Conservation (phyloP, 169 alveolate genomes). For the Cryptosporidium meleagridis region DNA sequence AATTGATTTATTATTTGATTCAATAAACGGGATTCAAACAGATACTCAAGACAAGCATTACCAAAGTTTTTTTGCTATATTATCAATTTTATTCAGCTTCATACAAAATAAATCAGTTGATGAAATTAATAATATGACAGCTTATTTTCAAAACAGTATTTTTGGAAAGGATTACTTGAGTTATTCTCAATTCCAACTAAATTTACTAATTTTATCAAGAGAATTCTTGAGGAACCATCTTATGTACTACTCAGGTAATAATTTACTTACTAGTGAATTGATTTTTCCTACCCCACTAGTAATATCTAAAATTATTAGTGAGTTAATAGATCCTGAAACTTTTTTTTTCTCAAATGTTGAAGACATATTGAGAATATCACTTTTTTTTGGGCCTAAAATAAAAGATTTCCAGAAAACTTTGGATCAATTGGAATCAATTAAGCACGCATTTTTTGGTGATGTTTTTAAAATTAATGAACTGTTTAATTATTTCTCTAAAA, state of each 20-base stretch:
- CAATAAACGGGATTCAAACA: background rate
- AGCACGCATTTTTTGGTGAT: slow-evolving; percentile 13
- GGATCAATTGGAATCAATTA: background rate
- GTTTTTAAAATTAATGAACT: slow-evolving; percentile 6
- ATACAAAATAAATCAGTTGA: background rate
- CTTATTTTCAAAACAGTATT: background rate
- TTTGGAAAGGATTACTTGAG: background rate
- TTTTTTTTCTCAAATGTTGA: background rate
- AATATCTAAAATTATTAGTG: background rate
- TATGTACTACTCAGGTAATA: background rate
- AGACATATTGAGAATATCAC: slow-evolving; percentile 11
- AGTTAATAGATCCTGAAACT: slow-evolving; percentile 33
- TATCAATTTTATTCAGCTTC: background rate
- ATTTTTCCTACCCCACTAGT: slow-evolving; percentile 26
- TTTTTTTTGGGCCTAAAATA: slow-evolving; percentile 14
- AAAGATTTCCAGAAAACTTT: background rate
- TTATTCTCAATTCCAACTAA: slow-evolving; percentile 17
- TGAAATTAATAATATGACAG: background rate
- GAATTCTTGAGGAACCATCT: background rate
- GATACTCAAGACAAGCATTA: background rate
- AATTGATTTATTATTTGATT: background rate
- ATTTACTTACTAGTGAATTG: slow-evolving; percentile 10
- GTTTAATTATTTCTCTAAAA: background rate
- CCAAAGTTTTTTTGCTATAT: background rate
- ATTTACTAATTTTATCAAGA: slow-evolving; percentile 9